phyloP scores from a whole-genome alignment of 257 asterid species.

The Solanum commersonii region DNA sequence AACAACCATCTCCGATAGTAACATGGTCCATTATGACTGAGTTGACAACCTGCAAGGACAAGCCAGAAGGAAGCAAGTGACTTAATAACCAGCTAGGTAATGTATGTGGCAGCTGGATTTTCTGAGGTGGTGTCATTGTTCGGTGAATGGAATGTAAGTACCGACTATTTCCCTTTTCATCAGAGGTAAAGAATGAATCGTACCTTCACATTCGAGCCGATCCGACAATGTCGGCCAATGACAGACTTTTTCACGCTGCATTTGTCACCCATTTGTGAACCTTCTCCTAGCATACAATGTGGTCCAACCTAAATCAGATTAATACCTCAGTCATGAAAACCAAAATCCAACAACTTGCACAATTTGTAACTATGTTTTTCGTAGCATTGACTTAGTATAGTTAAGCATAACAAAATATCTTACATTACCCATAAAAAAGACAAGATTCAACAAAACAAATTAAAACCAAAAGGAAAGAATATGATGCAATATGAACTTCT shows the following conservation, averaged over 20 bases:
- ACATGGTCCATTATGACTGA: constrained; percentile 95
- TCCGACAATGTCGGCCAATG: constrained; percentile 96
- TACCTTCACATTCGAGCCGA: constrained; percentile 98
- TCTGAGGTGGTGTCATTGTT: not conserved
- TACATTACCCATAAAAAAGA: not conserved
- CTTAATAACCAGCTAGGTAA: not conserved
- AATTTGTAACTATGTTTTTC: not conserved
- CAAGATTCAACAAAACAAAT: not conserved
- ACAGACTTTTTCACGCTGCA: constrained; percentile 95
- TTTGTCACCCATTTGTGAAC: constrained; percentile 91
- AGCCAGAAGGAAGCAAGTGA: not conserved
- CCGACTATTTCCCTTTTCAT: not conserved
- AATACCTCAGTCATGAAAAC: constrained; percentile 1
- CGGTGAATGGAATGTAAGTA: not conserved
- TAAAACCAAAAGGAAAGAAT: not conserved
- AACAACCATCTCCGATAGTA: constrained; percentile 82
- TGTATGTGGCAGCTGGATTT: not conserved
- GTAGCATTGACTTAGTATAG: not conserved
- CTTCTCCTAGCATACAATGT: constrained; percentile 95
- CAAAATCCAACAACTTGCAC: not conserved
- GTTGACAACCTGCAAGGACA: constrained; percentile 57
- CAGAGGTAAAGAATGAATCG: not conserved
- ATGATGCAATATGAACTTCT: not conserved
- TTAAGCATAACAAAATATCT: not conserved
- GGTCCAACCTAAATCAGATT: constrained; percentile 72